These are phyloP conservation scores for Linnemannia elongata DNA, from an alignment of 192 early-diverging fungal species.

Conservation along the genomic window DNA sequence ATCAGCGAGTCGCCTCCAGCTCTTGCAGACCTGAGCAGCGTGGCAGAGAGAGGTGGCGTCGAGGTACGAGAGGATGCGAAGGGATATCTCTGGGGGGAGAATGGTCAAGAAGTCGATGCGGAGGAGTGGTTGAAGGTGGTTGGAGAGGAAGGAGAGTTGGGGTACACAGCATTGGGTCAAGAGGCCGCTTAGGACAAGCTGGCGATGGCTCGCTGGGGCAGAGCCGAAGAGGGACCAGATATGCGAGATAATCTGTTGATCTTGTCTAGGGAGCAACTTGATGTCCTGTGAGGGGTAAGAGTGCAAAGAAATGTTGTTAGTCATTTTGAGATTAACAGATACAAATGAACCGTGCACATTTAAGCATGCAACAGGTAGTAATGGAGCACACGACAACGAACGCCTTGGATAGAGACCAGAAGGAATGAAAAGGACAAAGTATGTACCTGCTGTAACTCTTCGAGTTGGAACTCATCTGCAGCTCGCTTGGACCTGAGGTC, in stretches of 20 bases:
- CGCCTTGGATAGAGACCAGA: no score
- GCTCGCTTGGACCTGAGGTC: conserved; percentile 59
- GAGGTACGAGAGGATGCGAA: conserved; percentile 89
- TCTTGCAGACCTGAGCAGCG: conserved; percentile 86
- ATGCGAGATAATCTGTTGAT: conserved; percentile 73
- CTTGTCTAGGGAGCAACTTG: conserved; percentile 63
- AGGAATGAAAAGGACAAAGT: neutral
- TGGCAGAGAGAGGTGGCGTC: conserved; percentile 93
- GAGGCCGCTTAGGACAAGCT: conserved; percentile 81
- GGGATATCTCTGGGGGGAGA: conserved; percentile 82
- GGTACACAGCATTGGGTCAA: conserved; percentile 86
- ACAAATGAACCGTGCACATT: neutral
- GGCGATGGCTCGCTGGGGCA: conserved; percentile 72
- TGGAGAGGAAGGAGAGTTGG: conserved; percentile 87
- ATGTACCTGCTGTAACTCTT: conserved; percentile 62
- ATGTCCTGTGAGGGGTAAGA: conserved; percentile 58
- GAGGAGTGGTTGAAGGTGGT: conserved; percentile 76
- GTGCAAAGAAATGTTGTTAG: neutral
- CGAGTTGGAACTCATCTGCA: conserved; percentile 57
- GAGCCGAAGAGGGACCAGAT: conserved; percentile 82
- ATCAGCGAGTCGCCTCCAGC: conserved; percentile 87
- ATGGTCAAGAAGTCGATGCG: conserved; percentile 88
- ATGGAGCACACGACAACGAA: neutral
- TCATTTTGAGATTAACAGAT: neutral
- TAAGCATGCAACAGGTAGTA: neutral